These are phyloP conservation scores for Solanum clarkiae DNA, from an alignment of 257 asterid species.

Conservation along the genomic window DNA sequence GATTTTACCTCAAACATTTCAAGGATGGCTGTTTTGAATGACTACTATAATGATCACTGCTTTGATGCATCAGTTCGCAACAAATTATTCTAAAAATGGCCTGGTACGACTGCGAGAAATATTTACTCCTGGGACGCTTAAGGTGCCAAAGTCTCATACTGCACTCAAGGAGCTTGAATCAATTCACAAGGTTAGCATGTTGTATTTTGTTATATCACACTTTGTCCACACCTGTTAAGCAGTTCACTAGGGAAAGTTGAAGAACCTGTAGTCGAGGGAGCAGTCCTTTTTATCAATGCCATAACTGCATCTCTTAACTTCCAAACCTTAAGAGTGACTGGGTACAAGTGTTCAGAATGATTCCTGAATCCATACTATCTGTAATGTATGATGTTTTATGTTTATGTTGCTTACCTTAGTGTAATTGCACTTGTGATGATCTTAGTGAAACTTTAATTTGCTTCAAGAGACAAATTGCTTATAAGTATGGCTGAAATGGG, in stretches of 20 bases:
- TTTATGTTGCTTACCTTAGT: not conserved
- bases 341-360: not conserved
- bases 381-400: not conserved
- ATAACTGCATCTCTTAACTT: not conserved
- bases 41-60: not conserved
- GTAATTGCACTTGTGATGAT: not conserved
- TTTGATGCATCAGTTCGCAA: constrained; percentile 57
- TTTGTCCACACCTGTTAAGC: not conserved
- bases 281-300: not conserved
- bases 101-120: constrained; percentile 74
- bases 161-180: constrained; percentile 94
- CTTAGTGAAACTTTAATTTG: not conserved
- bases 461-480: not conserved
- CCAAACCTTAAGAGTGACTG: not conserved
- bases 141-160: constrained; percentile 59
- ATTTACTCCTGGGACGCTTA: constrained; percentile 75
- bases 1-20: not conserved
- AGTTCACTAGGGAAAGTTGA: not conserved
- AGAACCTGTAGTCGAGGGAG: not conserved
- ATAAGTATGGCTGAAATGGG: not conserved
- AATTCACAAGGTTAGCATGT: constrained; percentile 71
- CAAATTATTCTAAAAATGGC: constrained; percentile 48
- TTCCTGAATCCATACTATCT: not conserved
- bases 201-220: not conserved
- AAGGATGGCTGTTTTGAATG: not conserved